Evolutionary conservation across 106 monocot species (phyloP).

Genomic region (Acorus gramineus): DNA sequence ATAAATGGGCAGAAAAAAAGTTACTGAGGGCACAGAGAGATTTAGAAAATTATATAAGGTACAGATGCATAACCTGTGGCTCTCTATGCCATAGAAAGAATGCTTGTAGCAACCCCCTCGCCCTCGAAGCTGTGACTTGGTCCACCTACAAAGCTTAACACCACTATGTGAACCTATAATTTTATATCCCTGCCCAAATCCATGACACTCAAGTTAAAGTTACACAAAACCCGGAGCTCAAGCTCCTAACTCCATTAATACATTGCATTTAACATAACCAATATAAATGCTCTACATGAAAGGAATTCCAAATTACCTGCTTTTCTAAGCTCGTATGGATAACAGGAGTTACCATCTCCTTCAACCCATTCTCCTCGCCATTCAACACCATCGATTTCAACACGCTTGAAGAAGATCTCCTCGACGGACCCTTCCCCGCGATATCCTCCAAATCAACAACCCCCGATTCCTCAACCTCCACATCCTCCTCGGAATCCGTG

Average conservation of each 20-base stretch:
- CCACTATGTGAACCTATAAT: slow-evolving; percentile 99
- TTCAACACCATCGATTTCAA: background rate
- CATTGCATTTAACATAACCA: too few species aligned
- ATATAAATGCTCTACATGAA: too few species aligned
- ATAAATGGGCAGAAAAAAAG: background rate
- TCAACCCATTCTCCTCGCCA: slow-evolving; percentile 13
- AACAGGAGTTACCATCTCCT: slow-evolving; percentile 86
- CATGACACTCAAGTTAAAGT: too few species aligned
- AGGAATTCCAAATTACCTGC: slow-evolving; percentile 38
- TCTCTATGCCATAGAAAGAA: slow-evolving; percentile 97
- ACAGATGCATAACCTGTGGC: slow-evolving; percentile 54
- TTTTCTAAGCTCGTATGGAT: slow-evolving; percentile 73
- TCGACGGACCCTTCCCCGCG: slow-evolving; percentile 78
- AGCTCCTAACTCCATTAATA: too few species aligned
- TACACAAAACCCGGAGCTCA: too few species aligned
- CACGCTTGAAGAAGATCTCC: slow-evolving; percentile 12
- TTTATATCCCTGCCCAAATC: slow-evolving; percentile 73
- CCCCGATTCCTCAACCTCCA: slow-evolving; percentile 21
- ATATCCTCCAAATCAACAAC: slow-evolving; percentile 93
- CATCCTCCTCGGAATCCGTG: slow-evolving; percentile 40
- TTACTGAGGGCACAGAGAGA: background rate
- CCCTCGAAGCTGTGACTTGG: slow-evolving; percentile 93
- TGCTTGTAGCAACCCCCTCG: slow-evolving; percentile 98
- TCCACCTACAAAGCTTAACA: slow-evolving; percentile 97
- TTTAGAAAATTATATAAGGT: too few species aligned